These are phyloP conservation scores for Geum urbanum DNA, from an alignment of 306 rosid genomes.

Conservation along the genomic window DNA sequence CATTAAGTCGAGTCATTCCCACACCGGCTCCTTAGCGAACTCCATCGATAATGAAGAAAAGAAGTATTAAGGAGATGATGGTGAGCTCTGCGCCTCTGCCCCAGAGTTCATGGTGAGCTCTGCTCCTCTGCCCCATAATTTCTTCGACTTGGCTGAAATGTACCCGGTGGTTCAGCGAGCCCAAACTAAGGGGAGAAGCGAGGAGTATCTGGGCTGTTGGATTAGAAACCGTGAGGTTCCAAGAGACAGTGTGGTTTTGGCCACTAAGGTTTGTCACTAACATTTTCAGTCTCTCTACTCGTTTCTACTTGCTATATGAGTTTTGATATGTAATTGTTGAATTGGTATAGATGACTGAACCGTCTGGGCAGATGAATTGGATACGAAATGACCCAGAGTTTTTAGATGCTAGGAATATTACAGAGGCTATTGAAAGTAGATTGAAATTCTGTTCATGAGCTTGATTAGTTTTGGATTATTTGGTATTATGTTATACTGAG, in stretches of 20 bases:
- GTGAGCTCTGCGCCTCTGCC: too few species aligned
- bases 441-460: too few species aligned
- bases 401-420: conserved; percentile 63
- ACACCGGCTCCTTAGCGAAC: too few species aligned
- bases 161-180: conserved; percentile 86
- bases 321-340: neutral
- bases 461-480: too few species aligned
- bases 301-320: neutral
- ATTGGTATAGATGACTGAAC: conserved; percentile 63
- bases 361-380: conserved; percentile 31
- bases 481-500: too few species aligned
- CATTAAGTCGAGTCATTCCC: too few species aligned
- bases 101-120: too few species aligned
- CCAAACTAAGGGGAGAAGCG: conserved; percentile 69
- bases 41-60: too few species aligned
- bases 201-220: conserved; percentile 82
- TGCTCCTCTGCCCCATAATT: conserved; percentile 29
- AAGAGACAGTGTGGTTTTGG: conserved; percentile 53
- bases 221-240: conserved; percentile 46
- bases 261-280: conserved; percentile 59
- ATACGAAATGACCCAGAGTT: conserved; percentile 75
- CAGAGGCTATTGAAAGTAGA: conserved; percentile 29
- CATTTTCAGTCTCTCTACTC: neutral
- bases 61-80: too few species aligned
- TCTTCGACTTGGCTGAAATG: conserved; percentile 94